Base-by-base conservation (phyloP, 331 rosid species). In the Acacia pycnantha region DNA sequence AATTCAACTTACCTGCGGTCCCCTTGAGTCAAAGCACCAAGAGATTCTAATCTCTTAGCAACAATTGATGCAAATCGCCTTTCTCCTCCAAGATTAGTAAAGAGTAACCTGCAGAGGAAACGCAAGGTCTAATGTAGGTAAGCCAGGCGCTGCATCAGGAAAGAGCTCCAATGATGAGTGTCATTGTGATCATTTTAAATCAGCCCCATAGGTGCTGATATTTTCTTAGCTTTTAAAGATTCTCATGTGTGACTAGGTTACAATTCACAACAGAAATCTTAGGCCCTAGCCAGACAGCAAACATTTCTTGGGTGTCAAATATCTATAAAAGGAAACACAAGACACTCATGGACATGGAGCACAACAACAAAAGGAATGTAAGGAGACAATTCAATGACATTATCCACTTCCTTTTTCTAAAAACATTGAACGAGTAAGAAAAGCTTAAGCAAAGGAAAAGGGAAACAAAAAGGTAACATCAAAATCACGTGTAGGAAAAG, bases 11-110 rank as follows among this genome's bases (percentile, higher is more conserved):
- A 86, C 99, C 99, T 94, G 86, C 99, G 97, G 76, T 96, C 99
- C 77, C 99, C 99, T 84, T 96, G 99, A 50, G 99, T 96, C 84
- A 96, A 87, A 81, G 99, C 99, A 64, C 99, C 98, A 79, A 96
- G 99, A 74, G 99, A 90, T 86, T 90, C 94, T 82, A 96, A 87
- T 93, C 99, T 92, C 90, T 94, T 96, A 43, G 99, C 98, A 86
- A 96, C 99, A 85, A 96, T 91, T 50, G 99, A 96, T 81, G 99
- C 99, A 90, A 96, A 96, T 51, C 99, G 88, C 58, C 99, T 90
- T 74, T 96, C 99, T 74, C 99, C 99, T 47, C 98, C 99, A 79
- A 96, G 99, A 87, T 90, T 90, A 67, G 98, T 92, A 84, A 96
- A 93, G 56, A 96, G 94, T 85, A 96, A 85, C 93, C 99, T 96